Conservation (phyloP, 2,329 filamentous ascomycete species). For the Rugonectria rugulosa region DNA sequence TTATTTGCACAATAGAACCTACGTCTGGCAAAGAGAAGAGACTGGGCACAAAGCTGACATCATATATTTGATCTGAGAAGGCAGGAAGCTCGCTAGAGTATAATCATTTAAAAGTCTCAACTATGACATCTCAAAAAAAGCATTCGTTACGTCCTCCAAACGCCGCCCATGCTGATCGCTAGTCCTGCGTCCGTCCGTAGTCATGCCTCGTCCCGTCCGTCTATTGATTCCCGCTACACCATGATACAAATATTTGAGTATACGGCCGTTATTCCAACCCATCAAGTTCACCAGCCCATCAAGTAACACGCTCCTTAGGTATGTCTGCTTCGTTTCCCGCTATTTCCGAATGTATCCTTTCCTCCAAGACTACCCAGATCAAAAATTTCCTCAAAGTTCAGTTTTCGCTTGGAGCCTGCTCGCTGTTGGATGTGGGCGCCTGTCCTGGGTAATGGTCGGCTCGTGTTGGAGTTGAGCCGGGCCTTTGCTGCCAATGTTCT, state of each 20-base stretch:
- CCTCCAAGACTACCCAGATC: constrained; percentile 68
- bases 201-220: constrained; percentile 41
- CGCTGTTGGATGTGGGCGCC: constrained; percentile 63
- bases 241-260: constrained; percentile 28
- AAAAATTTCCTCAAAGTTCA: constrained; percentile 79
- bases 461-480: constrained; percentile 36
- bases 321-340: constrained; percentile 61
- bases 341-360: constrained; percentile 64
- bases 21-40: no score
- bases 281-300: constrained; percentile 29
- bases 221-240: constrained; percentile 35
- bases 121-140: constrained; percentile 36
- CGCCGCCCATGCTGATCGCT: constrained; percentile 48
- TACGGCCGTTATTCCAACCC: constrained; percentile 7
- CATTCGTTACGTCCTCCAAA: constrained; percentile 45
- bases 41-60: no score
- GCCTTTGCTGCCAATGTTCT: constrained; percentile 40
- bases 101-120: constrained; percentile 30
- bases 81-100: constrained; percentile 24
- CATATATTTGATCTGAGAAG: constrained; percentile 21
- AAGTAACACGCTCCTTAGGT: constrained; percentile 10
- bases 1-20: no score
- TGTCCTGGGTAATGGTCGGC: constrained; percentile 37
- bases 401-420: constrained; percentile 75
- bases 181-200: constrained; percentile 46